Base-by-base conservation (phyloP, 2,329 filamentous ascomycete species). In the Colletotrichum tropicicola region DNA sequence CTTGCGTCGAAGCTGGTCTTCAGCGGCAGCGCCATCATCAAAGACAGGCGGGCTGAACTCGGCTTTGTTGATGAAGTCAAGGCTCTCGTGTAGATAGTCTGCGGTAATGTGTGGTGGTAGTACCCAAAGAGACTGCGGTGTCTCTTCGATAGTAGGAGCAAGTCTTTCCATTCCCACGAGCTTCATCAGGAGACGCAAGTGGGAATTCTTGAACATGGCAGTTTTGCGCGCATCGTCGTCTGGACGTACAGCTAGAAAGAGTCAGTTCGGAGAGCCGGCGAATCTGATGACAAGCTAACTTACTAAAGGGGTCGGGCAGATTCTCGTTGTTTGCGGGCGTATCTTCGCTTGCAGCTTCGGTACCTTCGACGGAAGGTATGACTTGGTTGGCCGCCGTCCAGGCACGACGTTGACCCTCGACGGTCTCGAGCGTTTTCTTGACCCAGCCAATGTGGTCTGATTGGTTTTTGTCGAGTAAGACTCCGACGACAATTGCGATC, bases 201-300 rank as follows among this genome's bases (percentile, higher is more conserved):
- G 91, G 9, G 92, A 90, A 76, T 98, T 97, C 74, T 93, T 97
- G 82, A 97, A 97, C 78, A 97, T 89, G 25, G 93, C 91, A 21
- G 85, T 85, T 53, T 89, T 89, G 41, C 89, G 88, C 51, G 87
- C 83, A 47, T 92, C 87, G 43, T 86, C 88, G 61, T 91, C 88
- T 0, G 91, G 84, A 53, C 84, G 85, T 56, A 94, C 79, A 59
- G 79, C 87, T 91, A 71, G 17, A 13, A 19, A 32, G 30, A 37
- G 64, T 81, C 70, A 82, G 77, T 62, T 45, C 41, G 4, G 5
- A 69, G 68, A 41, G 21, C 10, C 15, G 19, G 7, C 6, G 25
- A n/a, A 9, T 6, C 28, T 6, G 25, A 6, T 4, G 7, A 48
- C 28, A 39, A 4, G 8, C 9, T n/a, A 43, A 80, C 86, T 76